Evolutionary conservation across 495 filamentous ascomycete genomes (phyloP), one percentile per base, ranked within the genome.

Genomic region (Xylaria longipes): DNA sequence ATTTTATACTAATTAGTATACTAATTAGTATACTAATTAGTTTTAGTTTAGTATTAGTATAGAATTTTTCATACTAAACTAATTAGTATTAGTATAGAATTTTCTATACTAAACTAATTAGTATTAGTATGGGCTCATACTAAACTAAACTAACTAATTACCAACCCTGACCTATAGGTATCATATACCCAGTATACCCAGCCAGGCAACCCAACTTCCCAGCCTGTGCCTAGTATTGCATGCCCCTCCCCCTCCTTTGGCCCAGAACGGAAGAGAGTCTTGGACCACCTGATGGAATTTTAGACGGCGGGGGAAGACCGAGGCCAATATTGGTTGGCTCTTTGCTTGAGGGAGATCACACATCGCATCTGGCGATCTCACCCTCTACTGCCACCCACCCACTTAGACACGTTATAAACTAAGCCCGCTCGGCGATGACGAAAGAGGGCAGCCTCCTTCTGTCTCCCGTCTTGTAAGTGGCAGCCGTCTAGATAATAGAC

Each of bases 211-310:
- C 60, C n/a, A 43, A 20, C 35, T 6, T 6, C 29, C 27, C 68
- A 50, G 57, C 43, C 69, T 37, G 69, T 65, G 61, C 62, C 69
- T 66, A 50, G 62, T 61, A 29, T 20, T 71, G 39, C 62, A 64
- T 27, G 50, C 60, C 69, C 60, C 61, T 37, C 25, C 60, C 69
- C 69, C 61, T 60, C 35, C 69, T 27, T 71, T 22, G 50, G 69
- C 50, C 69, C 37, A 71, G 48, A 71, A 71, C 50, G 69, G 69
- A 65, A 57, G 45, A 41, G 52, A 54, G 29, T 60, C 35, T 50
- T 70, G 46, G 22, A 50, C 61, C 69, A 71, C 61, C 69, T 71
- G 69, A 71, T 66, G 62, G 39, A 3, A 57, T 33, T 33, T 71
- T 46, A 60, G 50, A 54, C 60, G 61, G 69, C 62, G 69, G 69